These are phyloP conservation scores for Bryum argenteum DNA, from an alignment of 225 moss, liverwort and hornwort species.

Conservation along the genomic window DNA sequence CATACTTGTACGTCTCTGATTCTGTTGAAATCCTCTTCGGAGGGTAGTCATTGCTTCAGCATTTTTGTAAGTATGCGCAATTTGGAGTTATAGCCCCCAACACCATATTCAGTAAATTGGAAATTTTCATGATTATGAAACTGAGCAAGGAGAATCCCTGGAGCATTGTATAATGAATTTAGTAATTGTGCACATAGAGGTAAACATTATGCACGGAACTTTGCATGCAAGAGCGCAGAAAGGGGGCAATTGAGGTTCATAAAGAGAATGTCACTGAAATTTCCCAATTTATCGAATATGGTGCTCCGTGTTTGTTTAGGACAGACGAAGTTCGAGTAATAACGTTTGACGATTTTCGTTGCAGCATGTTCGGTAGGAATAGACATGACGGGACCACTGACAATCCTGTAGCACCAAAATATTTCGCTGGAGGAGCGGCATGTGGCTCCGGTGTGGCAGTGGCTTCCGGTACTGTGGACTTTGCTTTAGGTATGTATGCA, in stretches of 20 bases:
- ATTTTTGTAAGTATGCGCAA: slow-evolving; percentile 22
- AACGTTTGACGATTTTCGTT: slow-evolving; percentile 38
- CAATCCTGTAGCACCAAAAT: slow-evolving; percentile 51
- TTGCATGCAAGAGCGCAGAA: too few species aligned
- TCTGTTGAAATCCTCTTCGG: slow-evolving; percentile 5
- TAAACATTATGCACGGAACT: too few species aligned
- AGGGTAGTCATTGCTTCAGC: slow-evolving; percentile 1
- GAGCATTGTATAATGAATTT: too few species aligned
- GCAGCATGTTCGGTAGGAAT: slow-evolving; percentile 62
- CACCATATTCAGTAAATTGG: too few species aligned
- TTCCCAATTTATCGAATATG: slow-evolving; percentile 1
- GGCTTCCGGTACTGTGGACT: slow-evolving; percentile 47
- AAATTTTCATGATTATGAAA: too few species aligned
- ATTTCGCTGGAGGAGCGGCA: slow-evolving; percentile 55
- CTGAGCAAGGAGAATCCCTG: too few species aligned
- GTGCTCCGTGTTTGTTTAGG: slow-evolving; percentile 27
- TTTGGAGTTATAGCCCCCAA: slow-evolving; percentile 26
- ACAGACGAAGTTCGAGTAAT: slow-evolving; percentile 26
- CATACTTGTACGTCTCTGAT: slow-evolving; percentile 1
- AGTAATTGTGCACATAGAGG: too few species aligned
- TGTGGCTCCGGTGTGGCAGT: slow-evolving; percentile 59
- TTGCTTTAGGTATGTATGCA: slow-evolving; percentile 44
- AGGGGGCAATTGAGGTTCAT: too few species aligned
- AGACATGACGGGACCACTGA: slow-evolving; percentile 39
- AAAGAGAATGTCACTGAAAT: too few species aligned